A percentile compares a stretch with the other conserved stretches of the same genome.
phyloP scores from a whole-genome alignment of 1,284 basidiomycete species.

The Sphaerobolus stellatus region DNA sequence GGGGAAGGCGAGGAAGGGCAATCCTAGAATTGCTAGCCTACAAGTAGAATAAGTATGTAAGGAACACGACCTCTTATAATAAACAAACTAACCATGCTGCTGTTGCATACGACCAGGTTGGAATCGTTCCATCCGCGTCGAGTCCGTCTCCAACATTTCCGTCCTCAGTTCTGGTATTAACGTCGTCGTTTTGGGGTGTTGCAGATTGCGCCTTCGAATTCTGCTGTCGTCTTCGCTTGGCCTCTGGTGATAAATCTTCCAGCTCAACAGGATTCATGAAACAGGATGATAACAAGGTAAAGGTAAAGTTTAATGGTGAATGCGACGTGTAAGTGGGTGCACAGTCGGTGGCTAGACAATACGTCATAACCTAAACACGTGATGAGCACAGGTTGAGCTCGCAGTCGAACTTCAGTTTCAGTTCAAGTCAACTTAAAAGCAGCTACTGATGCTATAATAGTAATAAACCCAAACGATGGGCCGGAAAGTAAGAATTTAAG shows the following conservation, averaged over 20 bases:
- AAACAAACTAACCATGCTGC: neutral
- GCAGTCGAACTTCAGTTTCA: no score
- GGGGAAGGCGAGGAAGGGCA: constrained; percentile 49
- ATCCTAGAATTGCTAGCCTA: constrained; percentile 14
- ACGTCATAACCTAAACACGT: no score
- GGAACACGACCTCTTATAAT: neutral
- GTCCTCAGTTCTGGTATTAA: neutral
- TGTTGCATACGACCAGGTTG: constrained; percentile 3
- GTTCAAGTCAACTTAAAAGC: no score
- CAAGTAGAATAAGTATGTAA: neutral
- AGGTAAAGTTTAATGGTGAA: no score
- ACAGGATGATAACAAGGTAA: no score
- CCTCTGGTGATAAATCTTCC: neutral
- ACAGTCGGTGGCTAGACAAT: no score
- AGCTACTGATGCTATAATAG: no score
- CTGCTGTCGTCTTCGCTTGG: neutral
- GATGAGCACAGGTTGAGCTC: no score
- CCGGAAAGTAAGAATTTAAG: no score
- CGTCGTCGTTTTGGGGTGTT: neutral
- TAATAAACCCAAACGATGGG: no score
- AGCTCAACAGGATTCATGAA: neutral
- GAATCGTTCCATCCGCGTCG: neutral
- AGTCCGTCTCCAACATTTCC: neutral
- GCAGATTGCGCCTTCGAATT: neutral
- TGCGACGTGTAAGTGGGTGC: no score